These are phyloP conservation scores for Sarocladium oryzae DNA, from an alignment of 2,329 filamentous ascomycete genomes.

Conservation along the genomic window DNA sequence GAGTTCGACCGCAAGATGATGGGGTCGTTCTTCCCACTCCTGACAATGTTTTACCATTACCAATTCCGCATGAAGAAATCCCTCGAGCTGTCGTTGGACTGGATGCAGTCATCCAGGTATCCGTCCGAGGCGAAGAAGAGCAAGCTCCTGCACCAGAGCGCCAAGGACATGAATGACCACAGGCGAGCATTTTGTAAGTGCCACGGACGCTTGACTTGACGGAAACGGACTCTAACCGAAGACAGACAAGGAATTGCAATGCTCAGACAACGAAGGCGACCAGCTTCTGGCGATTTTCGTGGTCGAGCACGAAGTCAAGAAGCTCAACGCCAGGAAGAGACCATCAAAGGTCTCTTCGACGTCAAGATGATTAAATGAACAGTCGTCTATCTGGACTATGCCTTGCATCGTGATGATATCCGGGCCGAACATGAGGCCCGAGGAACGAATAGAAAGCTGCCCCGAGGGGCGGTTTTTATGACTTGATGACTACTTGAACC, in stretches of 20 bases:
- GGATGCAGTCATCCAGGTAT: constrained; percentile 25
- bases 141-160: constrained; percentile 21
- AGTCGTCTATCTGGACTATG: not conserved
- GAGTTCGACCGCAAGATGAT: constrained; percentile 2
- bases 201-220: not conserved
- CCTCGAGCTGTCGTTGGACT: constrained; percentile 31
- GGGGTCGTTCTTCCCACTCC: constrained; percentile 30
- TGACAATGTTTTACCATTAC: constrained; percentile 34
- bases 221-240: constrained; percentile 14
- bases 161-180: constrained; percentile 26
- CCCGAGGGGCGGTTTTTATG: constrained; percentile 9
- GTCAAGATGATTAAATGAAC: not conserved
- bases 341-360: constrained; percentile 16
- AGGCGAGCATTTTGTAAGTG: constrained; percentile 30
- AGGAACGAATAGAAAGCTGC: too few species aligned
- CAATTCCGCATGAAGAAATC: constrained; percentile 35
- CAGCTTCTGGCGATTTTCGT: constrained; percentile 27
- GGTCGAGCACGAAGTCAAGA: constrained; percentile 33
- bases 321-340: constrained; percentile 28
- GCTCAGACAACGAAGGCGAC: constrained; percentile 25
- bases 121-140: constrained; percentile 20
- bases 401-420: too few species aligned
- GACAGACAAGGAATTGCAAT: constrained; percentile 25
- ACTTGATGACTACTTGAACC: constrained; percentile 12
- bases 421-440: too few species aligned